Conservation (phyloP, 1,284 basidiomycete species). For the Apiotrichum veenhuisii region DNA sequence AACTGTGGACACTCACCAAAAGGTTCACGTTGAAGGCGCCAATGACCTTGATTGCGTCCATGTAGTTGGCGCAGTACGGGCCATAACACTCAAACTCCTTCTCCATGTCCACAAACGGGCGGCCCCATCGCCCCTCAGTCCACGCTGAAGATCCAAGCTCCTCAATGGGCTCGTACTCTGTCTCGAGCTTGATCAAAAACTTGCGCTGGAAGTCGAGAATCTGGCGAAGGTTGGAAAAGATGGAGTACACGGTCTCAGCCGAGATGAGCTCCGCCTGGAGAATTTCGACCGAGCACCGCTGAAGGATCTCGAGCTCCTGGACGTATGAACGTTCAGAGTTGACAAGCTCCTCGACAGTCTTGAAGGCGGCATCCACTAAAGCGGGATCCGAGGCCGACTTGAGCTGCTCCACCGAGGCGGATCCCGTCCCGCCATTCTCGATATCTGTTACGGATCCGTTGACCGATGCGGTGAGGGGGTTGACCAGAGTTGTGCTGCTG, state of each 20-base stretch:
- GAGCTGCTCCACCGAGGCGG: constrained; percentile 8
- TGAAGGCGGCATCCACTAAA: constrained; percentile 35
- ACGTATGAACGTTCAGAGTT: constrained; percentile 86
- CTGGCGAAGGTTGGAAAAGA: constrained; percentile 94
- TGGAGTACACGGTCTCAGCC: constrained; percentile 88
- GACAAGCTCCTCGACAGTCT: constrained; percentile 48
- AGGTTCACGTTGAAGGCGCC: constrained; percentile 79
- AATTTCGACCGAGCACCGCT: constrained; percentile 76
- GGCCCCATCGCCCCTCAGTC: constrained; percentile 87
- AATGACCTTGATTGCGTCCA: constrained; percentile 78
- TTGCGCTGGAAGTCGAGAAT: constrained; percentile 91
- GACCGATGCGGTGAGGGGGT: not conserved
- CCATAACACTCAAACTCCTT: constrained; percentile 91
- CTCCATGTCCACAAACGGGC: constrained; percentile 70
- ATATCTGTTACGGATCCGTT: constrained; percentile 3
- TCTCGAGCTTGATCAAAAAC: constrained; percentile 91
- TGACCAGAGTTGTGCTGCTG: constrained; percentile 11
- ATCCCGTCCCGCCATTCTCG: constrained; percentile 1
- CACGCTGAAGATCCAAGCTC: constrained; percentile 55
- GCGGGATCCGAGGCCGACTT: constrained; percentile 3
- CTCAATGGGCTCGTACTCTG: constrained; percentile 63
- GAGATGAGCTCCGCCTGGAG: constrained; percentile 79
- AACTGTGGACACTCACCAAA: constrained; percentile 57
- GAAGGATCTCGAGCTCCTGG: constrained; percentile 94
- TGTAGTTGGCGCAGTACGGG: constrained; percentile 96